Evolutionary conservation across 1,284 basidiomycete genomes (phyloP), one percentile per base, ranked within the genome.

Genomic region (Golubevia pallescens): DNA sequence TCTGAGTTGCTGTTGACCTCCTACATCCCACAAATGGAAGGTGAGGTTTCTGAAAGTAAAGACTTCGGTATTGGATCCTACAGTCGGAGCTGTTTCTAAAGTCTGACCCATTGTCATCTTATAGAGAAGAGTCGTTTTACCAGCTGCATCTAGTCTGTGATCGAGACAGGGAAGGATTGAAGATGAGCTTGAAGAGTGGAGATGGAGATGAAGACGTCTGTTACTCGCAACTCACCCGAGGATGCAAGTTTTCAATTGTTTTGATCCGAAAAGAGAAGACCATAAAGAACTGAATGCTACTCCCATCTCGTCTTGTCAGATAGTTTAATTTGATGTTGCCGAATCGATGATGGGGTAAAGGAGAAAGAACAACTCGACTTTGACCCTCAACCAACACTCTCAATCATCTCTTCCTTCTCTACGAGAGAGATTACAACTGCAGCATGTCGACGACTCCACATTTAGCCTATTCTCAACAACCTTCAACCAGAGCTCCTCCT

Each of bases 11-110:
- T 81, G 79, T 71, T 86, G 85, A 0, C 85, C 85, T 2, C 85
- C 85, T 2, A 86, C 80, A 67, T 86, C 85, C 81, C 82, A 86
- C 4, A 86, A 71, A 53, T 76, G 70, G 65, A 86, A 86, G 62
- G 78, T 85, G 64, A 84, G 78, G 64, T 85, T 85, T 67, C 81
- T 84, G 73, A 82, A 85, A 66, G 82, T 81, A 58, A 75, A 76
- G 13, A 70, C 57, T 61, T 76, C 81, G 23, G 78, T 84, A 53
- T 85, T 86, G n/a, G 75, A 78, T 5, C 85, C 85, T 4, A 86
- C 83, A 10, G 84, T 86, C n/a, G 84, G 84, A 10, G 85, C 84
- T 4, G 84, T 86, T 10, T 81, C 82, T 2, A 86, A 78, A 59
- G 84, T 83, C 48, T 84, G 76, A 16, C 85, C 85, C 16, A 86